Evolutionary conservation across 176 grass and related monocot genomes (phyloP).

Genomic region (Rhynchospora pubera): DNA sequence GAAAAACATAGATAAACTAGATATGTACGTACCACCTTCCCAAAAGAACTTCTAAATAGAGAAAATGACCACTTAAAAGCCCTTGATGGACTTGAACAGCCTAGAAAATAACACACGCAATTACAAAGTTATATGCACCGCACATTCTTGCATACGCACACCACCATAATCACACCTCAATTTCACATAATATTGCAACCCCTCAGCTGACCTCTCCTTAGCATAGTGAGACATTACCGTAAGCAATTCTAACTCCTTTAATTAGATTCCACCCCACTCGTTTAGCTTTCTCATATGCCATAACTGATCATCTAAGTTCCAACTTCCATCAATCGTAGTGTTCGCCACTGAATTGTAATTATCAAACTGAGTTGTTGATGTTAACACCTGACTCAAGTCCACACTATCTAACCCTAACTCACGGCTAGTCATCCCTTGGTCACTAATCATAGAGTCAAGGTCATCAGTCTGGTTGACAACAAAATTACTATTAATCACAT

Average conservation of each 20-base stretch:
- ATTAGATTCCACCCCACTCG: constrained; percentile 75
- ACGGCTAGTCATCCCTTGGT: background rate
- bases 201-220: constrained; percentile 41
- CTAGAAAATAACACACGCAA: constrained; percentile 25
- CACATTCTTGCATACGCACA: background rate
- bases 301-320: constrained; percentile 38
- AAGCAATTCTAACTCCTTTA: constrained; percentile 44
- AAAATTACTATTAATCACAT: constrained; percentile 1
- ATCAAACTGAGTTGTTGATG: constrained; percentile 20
- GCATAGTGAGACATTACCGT: constrained; percentile 42
- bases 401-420: constrained; percentile 36
- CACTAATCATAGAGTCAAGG: constrained; percentile 11
- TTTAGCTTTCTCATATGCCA: constrained; percentile 53
- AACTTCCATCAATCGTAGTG: constrained; percentile 14
- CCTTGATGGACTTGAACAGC: constrained; percentile 7
- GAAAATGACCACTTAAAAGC: constrained; percentile 17
- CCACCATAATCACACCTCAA: constrained; percentile 17
- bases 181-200: constrained; percentile 18
- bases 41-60: background rate
- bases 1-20: background rate
- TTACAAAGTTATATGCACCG: constrained; percentile 20
- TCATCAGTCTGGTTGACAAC: background rate
- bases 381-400: constrained; percentile 29
- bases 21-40: background rate
- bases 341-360: constrained; percentile 12